phyloP scores from a whole-genome alignment of 2,329 filamentous ascomycete species.

The Penicillium crustosum region DNA sequence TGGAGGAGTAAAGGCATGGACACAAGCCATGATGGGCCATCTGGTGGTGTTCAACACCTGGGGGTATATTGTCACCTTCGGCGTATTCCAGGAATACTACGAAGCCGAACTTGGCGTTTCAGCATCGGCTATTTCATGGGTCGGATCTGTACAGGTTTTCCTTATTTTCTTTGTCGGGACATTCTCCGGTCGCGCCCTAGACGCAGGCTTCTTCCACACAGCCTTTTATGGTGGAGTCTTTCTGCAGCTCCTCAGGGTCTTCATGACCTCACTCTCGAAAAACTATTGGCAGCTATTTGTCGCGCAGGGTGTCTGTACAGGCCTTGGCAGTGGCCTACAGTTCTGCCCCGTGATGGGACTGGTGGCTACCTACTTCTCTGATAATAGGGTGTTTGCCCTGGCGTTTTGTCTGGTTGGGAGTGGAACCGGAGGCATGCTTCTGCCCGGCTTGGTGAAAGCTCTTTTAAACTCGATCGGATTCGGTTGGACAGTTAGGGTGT shows the following conservation, averaged over 20 bases:
- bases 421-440: conserved; percentile 9
- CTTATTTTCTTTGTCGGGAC: conserved; percentile 45
- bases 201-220: conserved; percentile 42
- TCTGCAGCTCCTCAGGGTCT: neutral
- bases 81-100: conserved; percentile 45
- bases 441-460: conserved; percentile 6
- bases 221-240: conserved; percentile 24
- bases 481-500: conserved; percentile 12
- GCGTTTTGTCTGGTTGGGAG: conserved; percentile 3
- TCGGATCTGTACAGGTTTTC: conserved; percentile 45
- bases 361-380: conserved; percentile 46
- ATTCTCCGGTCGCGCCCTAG: conserved; percentile 41
- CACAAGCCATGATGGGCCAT: conserved; percentile 15
- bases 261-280: neutral
- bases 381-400: conserved; percentile 3
- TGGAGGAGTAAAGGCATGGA: conserved; percentile 25
- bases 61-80: conserved; percentile 30
- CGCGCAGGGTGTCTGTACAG: conserved; percentile 16
- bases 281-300: neutral
- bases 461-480: conserved; percentile 9
- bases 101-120: conserved; percentile 28
- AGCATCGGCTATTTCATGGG: conserved; percentile 44
- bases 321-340: conserved; percentile 44
- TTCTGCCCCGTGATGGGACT: conserved; percentile 44
- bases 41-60: conserved; percentile 19